A percentile compares a stretch with the other conserved stretches of the same genome.
Conservation (phyloP, 2,329 filamentous ascomycete genomes). For the Pseudopyricularia cyperi region DNA sequence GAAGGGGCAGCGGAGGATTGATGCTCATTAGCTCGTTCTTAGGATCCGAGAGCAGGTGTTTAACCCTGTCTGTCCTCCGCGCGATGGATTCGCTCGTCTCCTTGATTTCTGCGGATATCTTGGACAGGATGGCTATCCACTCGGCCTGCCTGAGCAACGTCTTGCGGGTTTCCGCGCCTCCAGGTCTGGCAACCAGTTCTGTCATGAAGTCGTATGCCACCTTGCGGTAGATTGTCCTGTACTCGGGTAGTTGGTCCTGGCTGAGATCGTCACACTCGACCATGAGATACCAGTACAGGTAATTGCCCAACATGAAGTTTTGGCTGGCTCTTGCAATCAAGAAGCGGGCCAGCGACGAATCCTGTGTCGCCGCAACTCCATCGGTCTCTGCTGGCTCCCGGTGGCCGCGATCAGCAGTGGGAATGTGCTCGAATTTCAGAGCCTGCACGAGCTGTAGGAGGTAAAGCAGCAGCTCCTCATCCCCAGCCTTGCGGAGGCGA, state of each 20-base stretch:
- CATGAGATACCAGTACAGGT: slow-evolving; percentile 97
- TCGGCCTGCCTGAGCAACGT: slow-evolving; percentile 78
- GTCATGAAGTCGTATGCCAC: slow-evolving; percentile 95
- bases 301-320: slow-evolving; percentile 86
- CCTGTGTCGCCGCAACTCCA: slow-evolving; percentile 32
- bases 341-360: slow-evolving; percentile 81
- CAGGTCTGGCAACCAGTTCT: slow-evolving; percentile 59
- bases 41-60: slow-evolving; percentile 71
- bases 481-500: slow-evolving; percentile 78
- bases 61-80: slow-evolving; percentile 72
- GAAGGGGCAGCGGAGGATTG: slow-evolving; percentile 75
- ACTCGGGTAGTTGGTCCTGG: slow-evolving; percentile 58
- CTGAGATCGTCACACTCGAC: slow-evolving; percentile 87
- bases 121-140: slow-evolving; percentile 73
- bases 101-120: slow-evolving; percentile 80
- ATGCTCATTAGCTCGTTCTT: slow-evolving; percentile 80
- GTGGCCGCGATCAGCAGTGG: slow-evolving; percentile 35
- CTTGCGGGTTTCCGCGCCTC: slow-evolving; percentile 61
- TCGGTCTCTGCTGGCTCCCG: slow-evolving; percentile 26
- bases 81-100: slow-evolving; percentile 64
- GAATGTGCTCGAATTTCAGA: slow-evolving; percentile 79
- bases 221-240: slow-evolving; percentile 78
- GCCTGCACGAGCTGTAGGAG: slow-evolving; percentile 91
- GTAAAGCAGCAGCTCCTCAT: slow-evolving; percentile 83
- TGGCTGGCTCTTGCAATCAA: slow-evolving; percentile 76